Evolutionary conservation across 805 yeast species (phyloP).

Genomic region (Debaryomyces maramus): DNA sequence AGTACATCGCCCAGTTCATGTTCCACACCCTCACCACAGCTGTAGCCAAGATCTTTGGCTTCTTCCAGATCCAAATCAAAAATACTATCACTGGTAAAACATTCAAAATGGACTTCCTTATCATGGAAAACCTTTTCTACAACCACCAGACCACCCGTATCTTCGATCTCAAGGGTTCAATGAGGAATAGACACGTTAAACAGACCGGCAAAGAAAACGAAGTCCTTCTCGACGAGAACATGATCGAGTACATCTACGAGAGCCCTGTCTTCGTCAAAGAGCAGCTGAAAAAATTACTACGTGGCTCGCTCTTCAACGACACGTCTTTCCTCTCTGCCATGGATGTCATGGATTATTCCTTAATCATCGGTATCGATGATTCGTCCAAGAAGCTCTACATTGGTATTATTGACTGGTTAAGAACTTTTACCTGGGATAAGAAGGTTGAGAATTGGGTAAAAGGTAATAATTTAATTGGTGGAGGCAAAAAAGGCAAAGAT

Average conservation of each 20-base stretch:
- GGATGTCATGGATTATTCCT: conserved; percentile 98
- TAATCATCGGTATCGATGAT: conserved; percentile 88
- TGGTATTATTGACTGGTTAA: conserved; percentile 90
- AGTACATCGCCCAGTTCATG: conserved; percentile 91
- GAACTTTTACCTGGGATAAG: conserved; percentile 99
- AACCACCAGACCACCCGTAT: conserved; percentile 78
- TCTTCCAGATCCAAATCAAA: conserved; percentile 88
- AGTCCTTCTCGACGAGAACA: conserved; percentile 91
- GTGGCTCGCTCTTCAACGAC: conserved; percentile 94
- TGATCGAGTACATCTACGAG: conserved; percentile 97
- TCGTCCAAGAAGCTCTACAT: conserved; percentile 67
- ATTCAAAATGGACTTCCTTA: conserved; percentile 84
- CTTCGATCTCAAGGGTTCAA: conserved; percentile 95
- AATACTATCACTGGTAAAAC: conserved; percentile 74
- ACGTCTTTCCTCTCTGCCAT: conserved; percentile 90
- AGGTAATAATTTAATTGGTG: conserved; percentile 79
- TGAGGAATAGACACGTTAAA: conserved; percentile 95
- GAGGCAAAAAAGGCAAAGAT: conserved; percentile 78
- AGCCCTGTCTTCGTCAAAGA: conserved; percentile 93
- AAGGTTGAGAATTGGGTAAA: conserved; percentile 98
- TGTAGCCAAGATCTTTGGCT: conserved; percentile 91
- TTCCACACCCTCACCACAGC: conserved; percentile 95
- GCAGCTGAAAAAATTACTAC: conserved; percentile 78
- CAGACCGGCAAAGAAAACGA: conserved; percentile 96
- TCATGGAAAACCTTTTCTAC: conserved; percentile 94